Evolutionary conservation across 1,284 basidiomycete genomes (phyloP).

Genomic region (Marasmius tenuissimus): DNA sequence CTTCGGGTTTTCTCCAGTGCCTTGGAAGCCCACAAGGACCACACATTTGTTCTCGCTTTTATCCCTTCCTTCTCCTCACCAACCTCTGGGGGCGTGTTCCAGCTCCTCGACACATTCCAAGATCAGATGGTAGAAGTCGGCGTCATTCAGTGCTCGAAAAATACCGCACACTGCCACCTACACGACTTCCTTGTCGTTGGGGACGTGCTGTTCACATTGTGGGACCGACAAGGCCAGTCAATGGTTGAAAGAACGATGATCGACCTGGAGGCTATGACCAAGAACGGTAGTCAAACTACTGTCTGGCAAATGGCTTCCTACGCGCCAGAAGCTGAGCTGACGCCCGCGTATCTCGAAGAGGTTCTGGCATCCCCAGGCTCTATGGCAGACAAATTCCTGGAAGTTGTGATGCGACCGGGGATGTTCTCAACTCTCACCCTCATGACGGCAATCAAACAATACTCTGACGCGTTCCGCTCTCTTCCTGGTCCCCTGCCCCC

Average conservation of each 20-base stretch:
- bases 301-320: constrained; percentile 58
- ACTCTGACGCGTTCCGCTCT: constrained; percentile 69
- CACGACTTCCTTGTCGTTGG: constrained; percentile 69
- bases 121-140: constrained; percentile 59
- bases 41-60: constrained; percentile 61
- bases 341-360: constrained; percentile 86
- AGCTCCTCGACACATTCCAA: constrained; percentile 50
- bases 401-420: constrained; percentile 82
- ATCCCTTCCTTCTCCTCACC: constrained; percentile 63
- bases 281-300: constrained; percentile 17
- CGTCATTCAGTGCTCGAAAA: constrained; percentile 55
- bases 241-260: constrained; percentile 59
- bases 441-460: constrained; percentile 78
- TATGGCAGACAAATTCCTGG: constrained; percentile 75
- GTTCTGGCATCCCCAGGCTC: constrained; percentile 72
- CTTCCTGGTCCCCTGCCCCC: constrained; percentile 58
- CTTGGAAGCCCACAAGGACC: constrained; percentile 39
- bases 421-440: constrained; percentile 84
- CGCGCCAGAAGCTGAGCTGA: constrained; percentile 70
- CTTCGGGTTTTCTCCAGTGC: constrained; percentile 51
- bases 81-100: constrained; percentile 70
- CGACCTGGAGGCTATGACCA: constrained; percentile 31
- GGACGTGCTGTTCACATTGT: constrained; percentile 60
- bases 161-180: constrained; percentile 66
- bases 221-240: constrained; percentile 79